Percentiles rank a stretch among this genome's conserved stretches.
Evolutionary conservation across 805 yeast genomes (phyloP).

Genomic region (Candida nitratophila): DNA sequence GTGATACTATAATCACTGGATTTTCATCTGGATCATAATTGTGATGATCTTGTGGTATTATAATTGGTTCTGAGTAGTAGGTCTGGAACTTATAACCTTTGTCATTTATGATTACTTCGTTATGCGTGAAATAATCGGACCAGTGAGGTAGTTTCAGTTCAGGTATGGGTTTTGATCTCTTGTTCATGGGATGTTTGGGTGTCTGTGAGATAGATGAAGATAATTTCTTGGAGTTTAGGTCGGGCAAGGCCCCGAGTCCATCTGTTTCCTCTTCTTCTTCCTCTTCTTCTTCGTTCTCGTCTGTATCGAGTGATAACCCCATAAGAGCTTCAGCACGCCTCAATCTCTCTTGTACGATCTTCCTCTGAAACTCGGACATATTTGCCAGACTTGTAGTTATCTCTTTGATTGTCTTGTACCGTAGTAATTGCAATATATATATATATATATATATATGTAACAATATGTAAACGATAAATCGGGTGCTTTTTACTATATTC

Average conservation of each 20-base stretch:
- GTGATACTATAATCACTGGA: conserved; percentile 61
- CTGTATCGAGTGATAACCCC: conserved; percentile 11
- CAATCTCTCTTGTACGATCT: conserved; percentile 18
- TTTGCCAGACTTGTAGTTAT: no score
- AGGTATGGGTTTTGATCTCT: no score
- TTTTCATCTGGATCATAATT: conserved; percentile 6
- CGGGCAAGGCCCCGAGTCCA: neutral
- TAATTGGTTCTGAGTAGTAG: conserved; percentile 48
- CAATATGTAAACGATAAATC: no score
- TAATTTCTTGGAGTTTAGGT: neutral
- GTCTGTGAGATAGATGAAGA: neutral
- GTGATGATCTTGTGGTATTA: neutral
- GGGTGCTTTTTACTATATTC: no score
- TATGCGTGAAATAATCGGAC: conserved; percentile 27
- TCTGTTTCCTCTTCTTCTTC: conserved; percentile 11
- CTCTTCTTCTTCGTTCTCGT: conserved; percentile 6
- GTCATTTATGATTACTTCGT: conserved; percentile 13
- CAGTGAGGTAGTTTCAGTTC: conserved; percentile 11
- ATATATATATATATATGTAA: no score
- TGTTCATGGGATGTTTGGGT: no score
- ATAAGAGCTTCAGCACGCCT: conserved; percentile 14
- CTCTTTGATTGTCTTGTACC: no score
- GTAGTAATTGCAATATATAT: no score
- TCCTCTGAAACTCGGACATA: conserved; percentile 22
- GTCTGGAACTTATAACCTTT: conserved; percentile 38